These are phyloP conservation scores for Penicillium bialowiezense DNA, from an alignment of 495 filamentous ascomycete species.

Conservation along the genomic window DNA sequence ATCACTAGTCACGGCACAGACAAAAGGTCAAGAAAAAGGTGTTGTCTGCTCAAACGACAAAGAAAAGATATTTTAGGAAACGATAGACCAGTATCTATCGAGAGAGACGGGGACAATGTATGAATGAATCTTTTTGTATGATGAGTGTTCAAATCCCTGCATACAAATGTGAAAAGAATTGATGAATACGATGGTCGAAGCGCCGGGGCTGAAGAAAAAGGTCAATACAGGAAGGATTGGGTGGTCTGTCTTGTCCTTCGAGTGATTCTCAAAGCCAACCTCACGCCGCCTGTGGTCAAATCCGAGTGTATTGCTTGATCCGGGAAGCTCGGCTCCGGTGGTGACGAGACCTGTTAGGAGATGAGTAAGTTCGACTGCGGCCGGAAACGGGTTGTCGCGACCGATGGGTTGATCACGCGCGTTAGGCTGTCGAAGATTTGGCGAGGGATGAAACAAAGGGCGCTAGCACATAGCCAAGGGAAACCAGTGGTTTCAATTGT, in stretches of 20 bases:
- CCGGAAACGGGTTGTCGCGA: not conserved
- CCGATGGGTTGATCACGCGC: not conserved
- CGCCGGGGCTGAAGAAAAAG: slow-evolving; percentile 16
- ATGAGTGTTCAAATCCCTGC: slow-evolving; percentile 31
- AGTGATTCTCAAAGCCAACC: slow-evolving; percentile 20
- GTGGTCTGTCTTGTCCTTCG: slow-evolving; percentile 21
- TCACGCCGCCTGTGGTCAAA: slow-evolving; percentile 6
- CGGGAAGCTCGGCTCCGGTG: slow-evolving; percentile 52
- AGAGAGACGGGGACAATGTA: slow-evolving; percentile 23
- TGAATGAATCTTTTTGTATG: slow-evolving; percentile 28
- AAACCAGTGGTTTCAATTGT: too few relatives aligned
- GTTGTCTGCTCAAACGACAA: slow-evolving; percentile 1
- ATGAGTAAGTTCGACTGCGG: not conserved
- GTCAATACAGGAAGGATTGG: slow-evolving; percentile 9
- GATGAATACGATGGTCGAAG: slow-evolving; percentile 30
- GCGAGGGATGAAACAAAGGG: slow-evolving; percentile 3
- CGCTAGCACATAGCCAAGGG: too few relatives aligned
- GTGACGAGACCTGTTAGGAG: not conserved
- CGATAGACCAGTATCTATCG: slow-evolving; percentile 31
- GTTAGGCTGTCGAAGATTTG: slow-evolving; percentile 1
- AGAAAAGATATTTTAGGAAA: slow-evolving; percentile 15
- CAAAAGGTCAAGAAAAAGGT: slow-evolving; percentile 2
- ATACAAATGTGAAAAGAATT: slow-evolving; percentile 37
- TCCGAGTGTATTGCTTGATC: slow-evolving; percentile 58
- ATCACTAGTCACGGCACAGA: slow-evolving; percentile 15